Evolutionary conservation across 1,284 basidiomycete species (phyloP).

Genomic region (Fereydounia khargensis): DNA sequence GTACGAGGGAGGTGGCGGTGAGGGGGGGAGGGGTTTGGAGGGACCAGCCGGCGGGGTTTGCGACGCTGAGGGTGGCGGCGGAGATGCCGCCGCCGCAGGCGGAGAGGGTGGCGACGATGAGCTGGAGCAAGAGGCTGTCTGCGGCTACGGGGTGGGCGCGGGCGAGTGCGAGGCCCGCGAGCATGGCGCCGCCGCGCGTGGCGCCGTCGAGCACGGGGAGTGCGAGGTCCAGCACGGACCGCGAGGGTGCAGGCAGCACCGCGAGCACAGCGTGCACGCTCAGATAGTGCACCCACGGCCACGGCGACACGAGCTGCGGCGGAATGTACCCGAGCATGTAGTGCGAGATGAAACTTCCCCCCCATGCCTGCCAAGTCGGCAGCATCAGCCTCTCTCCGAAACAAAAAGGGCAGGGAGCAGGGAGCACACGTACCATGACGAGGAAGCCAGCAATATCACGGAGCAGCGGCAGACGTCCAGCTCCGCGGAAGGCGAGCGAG

Average conservation of each 20-base stretch:
- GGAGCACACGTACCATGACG: slow-evolving; percentile 29
- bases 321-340: slow-evolving; percentile 37
- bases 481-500: slow-evolving; percentile 32
- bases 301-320: slow-evolving; percentile 26
- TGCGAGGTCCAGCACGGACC: slow-evolving; percentile 25
- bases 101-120: slow-evolving; percentile 36
- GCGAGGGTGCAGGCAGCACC: slow-evolving; percentile 9
- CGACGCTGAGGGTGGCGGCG: slow-evolving; percentile 41
- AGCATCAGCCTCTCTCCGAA: too few relatives aligned
- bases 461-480: slow-evolving; percentile 14
- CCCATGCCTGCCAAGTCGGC: slow-evolving; percentile 23
- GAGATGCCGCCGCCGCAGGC: slow-evolving; percentile 43
- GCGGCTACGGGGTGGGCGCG: slow-evolving; percentile 23
- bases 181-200: slow-evolving; percentile 33
- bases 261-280: slow-evolving; percentile 25
- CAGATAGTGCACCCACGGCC: slow-evolving; percentile 42
- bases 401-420: neutral
- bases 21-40: slow-evolving; percentile 36
- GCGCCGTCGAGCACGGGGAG: slow-evolving; percentile 41
- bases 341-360: slow-evolving; percentile 39
- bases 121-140: slow-evolving; percentile 24
- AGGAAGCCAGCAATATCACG: slow-evolving; percentile 40
- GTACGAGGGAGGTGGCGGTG: slow-evolving; percentile 19
- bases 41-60: slow-evolving; percentile 39
- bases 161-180: slow-evolving; percentile 30